Evolutionary conservation across 1,139 yeast species (phyloP), one percentile per base, ranked within the genome.

Genomic region (Debaryomyces singareniensis): DNA sequence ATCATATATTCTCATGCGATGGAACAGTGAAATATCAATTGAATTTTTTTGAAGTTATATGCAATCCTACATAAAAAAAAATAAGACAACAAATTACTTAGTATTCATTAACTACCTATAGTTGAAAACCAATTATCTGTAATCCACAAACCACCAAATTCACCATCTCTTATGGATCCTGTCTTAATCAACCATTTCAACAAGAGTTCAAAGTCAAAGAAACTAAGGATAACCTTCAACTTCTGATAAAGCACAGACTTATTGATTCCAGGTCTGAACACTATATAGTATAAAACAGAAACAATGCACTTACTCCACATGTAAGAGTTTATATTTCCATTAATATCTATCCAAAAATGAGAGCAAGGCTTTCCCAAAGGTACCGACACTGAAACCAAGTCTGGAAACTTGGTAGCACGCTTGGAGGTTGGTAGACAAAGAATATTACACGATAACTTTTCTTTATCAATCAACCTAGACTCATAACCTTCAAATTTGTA

Each of bases 281-380:
- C 62, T n/a, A 83, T 49, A 29, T 63, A 64, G 34, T 66, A 55
- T 1, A 78, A 36, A 0, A 76, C 38, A n/a, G 74, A 62, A 16
- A 67, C 55, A 1, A 80, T 51, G 0, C 79, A 49, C 32, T 65
- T 68, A 9, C 55, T 53, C 89, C 94, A 86, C n/a, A 83, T 51
- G 1, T 52, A 51, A 15, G 53, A 55, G 40, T 81, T 76, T 15
- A 84, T 64, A 16, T 64, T 54, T 1, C 94, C 93, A 25, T 63
- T 53, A 20, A 79, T 53, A 41, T 79, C 83, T 6, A 83, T 61
- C 96, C 96, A 86, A 7, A 83, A 54, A 29, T 72, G 72, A 1
- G 82, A 71, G 35, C 86, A 78, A 2, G 91, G 76, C 16, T 62
- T 55, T 0, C 78, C 81, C 3, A 66, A 49, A 0, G 89, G 82